These are phyloP conservation scores for Forsythia viridissima DNA, from an alignment of 257 asterid species.

Conservation along the genomic window DNA sequence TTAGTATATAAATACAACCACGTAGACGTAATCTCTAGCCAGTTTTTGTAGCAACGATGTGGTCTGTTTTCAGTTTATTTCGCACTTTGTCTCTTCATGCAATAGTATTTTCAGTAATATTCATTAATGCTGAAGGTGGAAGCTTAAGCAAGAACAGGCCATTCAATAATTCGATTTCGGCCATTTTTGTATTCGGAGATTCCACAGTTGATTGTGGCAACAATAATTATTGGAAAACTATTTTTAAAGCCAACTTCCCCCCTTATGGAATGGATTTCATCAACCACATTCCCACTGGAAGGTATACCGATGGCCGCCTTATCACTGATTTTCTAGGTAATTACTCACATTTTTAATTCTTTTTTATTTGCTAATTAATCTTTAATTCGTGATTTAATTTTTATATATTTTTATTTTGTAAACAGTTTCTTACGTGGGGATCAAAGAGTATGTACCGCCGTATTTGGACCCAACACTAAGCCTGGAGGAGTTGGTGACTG, in stretches of 20 bases:
- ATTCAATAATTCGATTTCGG: not conserved
- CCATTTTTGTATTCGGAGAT: not conserved
- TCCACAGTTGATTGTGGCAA: constrained; percentile 1
- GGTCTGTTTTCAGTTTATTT: too few species aligned
- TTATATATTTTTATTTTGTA: not conserved
- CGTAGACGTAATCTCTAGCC: too few species aligned
- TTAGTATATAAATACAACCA: too few species aligned
- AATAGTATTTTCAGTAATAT: too few species aligned
- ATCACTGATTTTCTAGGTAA: not conserved
- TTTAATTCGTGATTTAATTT: too few species aligned
- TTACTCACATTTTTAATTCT: not conserved
- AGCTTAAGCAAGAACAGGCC: not conserved
- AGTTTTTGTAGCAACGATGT: too few species aligned
- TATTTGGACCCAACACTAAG: constrained; percentile 1
- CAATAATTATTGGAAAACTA: not conserved
- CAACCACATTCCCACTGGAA: not conserved
- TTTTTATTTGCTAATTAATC: too few species aligned
- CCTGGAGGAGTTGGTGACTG: not conserved
- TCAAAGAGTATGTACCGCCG: not conserved
- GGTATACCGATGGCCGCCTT: constrained; percentile 3
- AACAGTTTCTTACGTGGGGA: not conserved
- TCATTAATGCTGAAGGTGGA: not conserved
- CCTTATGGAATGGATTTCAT: constrained; percentile 2
- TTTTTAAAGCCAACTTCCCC: not conserved
- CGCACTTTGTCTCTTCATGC: too few species aligned